A percentile compares a stretch with the other conserved stretches of the same genome.
phyloP scores from a whole-genome alignment of 2,329 filamentous ascomycete genomes.

The Penicillium brasilianum region DNA sequence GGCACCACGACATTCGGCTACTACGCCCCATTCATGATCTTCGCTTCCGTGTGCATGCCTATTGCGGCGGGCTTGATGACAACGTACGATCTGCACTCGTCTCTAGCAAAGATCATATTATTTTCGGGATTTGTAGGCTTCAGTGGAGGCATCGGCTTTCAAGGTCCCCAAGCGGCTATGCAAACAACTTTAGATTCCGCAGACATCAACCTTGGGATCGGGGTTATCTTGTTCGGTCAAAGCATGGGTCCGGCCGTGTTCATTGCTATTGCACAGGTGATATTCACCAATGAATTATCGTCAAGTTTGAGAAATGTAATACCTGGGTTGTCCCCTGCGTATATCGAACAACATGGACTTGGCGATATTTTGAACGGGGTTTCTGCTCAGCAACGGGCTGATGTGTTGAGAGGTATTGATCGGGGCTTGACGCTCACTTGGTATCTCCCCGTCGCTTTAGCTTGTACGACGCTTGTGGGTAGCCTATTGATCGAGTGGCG shows the following conservation, averaged over 20 bases:
- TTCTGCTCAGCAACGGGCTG: slow-evolving; percentile 11
- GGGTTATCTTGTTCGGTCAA: slow-evolving; percentile 44
- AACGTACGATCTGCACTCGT: slow-evolving; percentile 31
- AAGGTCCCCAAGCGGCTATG: slow-evolving; percentile 36
- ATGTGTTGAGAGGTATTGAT: slow-evolving; percentile 30
- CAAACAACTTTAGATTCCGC: slow-evolving; percentile 34
- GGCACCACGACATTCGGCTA: slow-evolving; percentile 36
- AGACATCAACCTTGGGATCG: slow-evolving; percentile 36
- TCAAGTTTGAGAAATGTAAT: slow-evolving; percentile 20
- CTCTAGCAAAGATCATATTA: slow-evolving; percentile 33
- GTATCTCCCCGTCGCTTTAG: slow-evolving; percentile 31
- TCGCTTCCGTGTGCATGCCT: slow-evolving; percentile 39
- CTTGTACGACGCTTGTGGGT: slow-evolving; percentile 31
- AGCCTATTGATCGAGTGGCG: slow-evolving; percentile 35
- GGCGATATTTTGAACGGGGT: slow-evolving; percentile 26
- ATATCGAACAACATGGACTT: slow-evolving; percentile 26
- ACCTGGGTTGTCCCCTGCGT: slow-evolving; percentile 20
- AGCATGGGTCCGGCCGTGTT: slow-evolving; percentile 53
- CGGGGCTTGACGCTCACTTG: slow-evolving; percentile 28
- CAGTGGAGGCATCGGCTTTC: slow-evolving; percentile 39
- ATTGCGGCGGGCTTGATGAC: slow-evolving; percentile 43
- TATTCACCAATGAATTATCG: slow-evolving; percentile 57
- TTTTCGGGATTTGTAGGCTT: slow-evolving; percentile 38
- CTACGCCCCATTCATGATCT: slow-evolving; percentile 44
- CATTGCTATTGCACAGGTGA: slow-evolving; percentile 58